A percentile compares a stretch with the other conserved stretches of the same genome.
Conservation (phyloP, 2,329 filamentous ascomycete species). For the Dothideomycetes sp. region DNA sequence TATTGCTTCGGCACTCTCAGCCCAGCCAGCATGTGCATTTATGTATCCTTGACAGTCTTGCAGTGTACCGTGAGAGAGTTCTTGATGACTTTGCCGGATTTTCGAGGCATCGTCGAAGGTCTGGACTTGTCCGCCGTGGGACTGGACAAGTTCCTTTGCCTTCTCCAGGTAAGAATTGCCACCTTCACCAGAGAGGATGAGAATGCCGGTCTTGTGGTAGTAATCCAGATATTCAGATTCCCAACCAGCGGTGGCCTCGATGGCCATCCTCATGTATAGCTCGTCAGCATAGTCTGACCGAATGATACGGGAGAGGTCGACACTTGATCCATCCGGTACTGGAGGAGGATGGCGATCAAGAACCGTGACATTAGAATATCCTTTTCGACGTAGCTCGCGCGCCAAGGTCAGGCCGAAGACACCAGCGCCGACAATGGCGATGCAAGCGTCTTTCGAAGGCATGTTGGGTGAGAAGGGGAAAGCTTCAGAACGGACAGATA, state of each 20-base stretch:
- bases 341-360: slow-evolving; percentile 15
- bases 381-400: slow-evolving; percentile 19
- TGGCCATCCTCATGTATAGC: slow-evolving; percentile 22
- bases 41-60: slow-evolving; percentile 13
- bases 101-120: no score
- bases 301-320: slow-evolving; percentile 33
- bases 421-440: slow-evolving; percentile 25
- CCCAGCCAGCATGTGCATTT: slow-evolving; percentile 17
- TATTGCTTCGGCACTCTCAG: slow-evolving; percentile 20
- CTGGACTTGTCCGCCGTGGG: no score
- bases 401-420: slow-evolving; percentile 31
- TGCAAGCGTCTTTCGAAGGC: slow-evolving; percentile 18
- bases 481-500: no score
- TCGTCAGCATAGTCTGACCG: slow-evolving; percentile 28
- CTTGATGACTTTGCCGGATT: background rate
- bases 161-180: background rate
- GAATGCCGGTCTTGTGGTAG: background rate
- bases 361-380: slow-evolving; percentile 21
- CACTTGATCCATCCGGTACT: slow-evolving; percentile 28
- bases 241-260: slow-evolving; percentile 19
- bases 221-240: background rate
- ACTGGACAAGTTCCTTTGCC: background rate
- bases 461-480: no score
- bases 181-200: background rate
- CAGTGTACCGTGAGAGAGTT: no score